Base-by-base conservation (phyloP, 345 rosid genomes). In the rapeseed (Brassica napus) region DNA sequence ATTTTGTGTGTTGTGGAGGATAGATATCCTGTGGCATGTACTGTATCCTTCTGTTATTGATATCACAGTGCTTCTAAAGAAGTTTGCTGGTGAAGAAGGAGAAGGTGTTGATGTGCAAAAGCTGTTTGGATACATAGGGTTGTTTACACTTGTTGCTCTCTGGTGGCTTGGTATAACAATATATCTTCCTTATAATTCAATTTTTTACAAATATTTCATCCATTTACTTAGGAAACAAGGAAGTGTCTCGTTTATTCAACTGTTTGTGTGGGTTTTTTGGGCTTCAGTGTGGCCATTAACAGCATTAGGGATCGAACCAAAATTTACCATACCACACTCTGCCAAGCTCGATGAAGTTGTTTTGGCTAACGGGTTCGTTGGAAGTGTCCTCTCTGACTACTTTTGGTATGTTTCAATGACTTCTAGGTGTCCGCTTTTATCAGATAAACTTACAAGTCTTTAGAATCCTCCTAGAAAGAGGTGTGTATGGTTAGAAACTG, bases 361-460 rank as follows among this genome's bases (percentile, higher is more conserved):
- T 44, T 80, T 95, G 62, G 99, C 99, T 34, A 95, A 95, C 49
- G 97, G 99, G 70, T 86, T 95, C 15, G 73, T 95, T 63, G 99
- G 99, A 83, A 95, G 99, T 76, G 99, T 95, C 75, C 92, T 95
- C 77, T 95, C 99, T 6, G 99, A 93, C 76, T 95, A 95, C 76
- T 89, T 95, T 69, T 95, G 99, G 98, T 92, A 85, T 14, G 83
- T 61, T 34, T 32, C 5, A 60, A 11, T 44, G 30, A 6, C 31
- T 44, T 47, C 23, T 68, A 75, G 21, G 66, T 55, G 12, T 34
- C 54, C 11, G 44, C 14, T 12, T 6, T 6, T 35, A 35, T 67
- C 66, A 16, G 28, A 18, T 67, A 18, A 57, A 67, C 15, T 10
- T 55, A 34, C 57, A 76, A 57, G 35, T 59, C 52, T 55, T 6